These are phyloP conservation scores for Beauveria scarabaeidicola DNA, from an alignment of 2,329 filamentous ascomycete species.

Conservation along the genomic window DNA sequence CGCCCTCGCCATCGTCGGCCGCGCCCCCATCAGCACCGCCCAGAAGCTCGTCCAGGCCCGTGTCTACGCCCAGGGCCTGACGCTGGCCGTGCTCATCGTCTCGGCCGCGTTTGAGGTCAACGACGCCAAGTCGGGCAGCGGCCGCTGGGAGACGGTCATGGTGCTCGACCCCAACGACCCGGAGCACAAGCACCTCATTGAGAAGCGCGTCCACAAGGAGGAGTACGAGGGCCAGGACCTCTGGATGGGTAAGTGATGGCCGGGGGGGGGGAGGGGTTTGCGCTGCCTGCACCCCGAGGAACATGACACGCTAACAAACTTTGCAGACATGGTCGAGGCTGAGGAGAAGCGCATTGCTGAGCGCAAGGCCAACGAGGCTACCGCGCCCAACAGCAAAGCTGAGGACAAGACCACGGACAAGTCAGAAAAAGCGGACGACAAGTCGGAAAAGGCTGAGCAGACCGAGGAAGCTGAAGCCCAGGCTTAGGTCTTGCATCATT, in stretches of 20 bases:
- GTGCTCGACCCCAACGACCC: conserved; percentile 74
- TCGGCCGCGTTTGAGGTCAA: conserved; percentile 72
- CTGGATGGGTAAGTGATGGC: conserved; percentile 65
- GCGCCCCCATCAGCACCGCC: conserved; percentile 61
- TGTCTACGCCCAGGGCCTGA: conserved; percentile 87
- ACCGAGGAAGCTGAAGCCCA: not conserved
- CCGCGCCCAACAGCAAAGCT: not conserved
- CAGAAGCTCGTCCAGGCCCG: conserved; percentile 93
- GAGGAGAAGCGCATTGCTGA: conserved; percentile 56
- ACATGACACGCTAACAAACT: not conserved
- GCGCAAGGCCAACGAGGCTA: conserved; percentile 22
- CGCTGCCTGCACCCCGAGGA: no score
- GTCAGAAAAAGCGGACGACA: not conserved
- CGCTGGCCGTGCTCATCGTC: conserved; percentile 73
- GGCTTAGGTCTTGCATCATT: not conserved
- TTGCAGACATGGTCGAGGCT: conserved; percentile 68
- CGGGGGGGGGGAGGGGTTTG: no score
- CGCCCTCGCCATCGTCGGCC: conserved; percentile 66
- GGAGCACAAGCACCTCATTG: conserved; percentile 71
- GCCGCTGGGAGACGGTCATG: conserved; percentile 77
- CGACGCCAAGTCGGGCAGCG: conserved; percentile 68
- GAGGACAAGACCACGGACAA: not conserved
- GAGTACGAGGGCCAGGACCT: conserved; percentile 82
- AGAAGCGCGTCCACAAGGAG: conserved; percentile 83
- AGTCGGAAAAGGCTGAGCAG: not conserved